These are phyloP conservation scores for Epichloe glyceriae DNA, from an alignment of 2,329 filamentous ascomycete species.

Conservation along the genomic window DNA sequence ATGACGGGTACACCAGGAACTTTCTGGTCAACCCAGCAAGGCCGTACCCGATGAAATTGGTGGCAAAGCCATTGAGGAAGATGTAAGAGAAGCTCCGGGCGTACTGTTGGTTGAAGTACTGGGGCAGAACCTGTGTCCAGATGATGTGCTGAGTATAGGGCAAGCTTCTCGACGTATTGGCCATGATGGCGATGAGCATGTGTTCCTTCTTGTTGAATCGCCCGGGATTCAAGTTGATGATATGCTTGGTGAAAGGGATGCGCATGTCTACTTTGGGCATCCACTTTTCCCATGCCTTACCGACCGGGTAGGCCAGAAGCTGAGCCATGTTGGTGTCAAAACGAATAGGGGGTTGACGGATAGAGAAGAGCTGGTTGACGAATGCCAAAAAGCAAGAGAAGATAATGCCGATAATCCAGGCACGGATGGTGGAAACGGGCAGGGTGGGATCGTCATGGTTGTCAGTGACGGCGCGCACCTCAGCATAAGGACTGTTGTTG, in stretches of 20 bases:
- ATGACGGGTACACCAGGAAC: constrained; percentile 39
- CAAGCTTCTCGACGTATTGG: constrained; percentile 41
- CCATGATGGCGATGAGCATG: constrained; percentile 48
- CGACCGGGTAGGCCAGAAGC: constrained; percentile 41
- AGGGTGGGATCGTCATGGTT: constrained; percentile 38
- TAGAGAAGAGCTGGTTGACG: constrained; percentile 45
- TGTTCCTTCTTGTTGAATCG: constrained; percentile 49
- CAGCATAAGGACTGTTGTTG: constrained; percentile 43
- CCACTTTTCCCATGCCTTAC: constrained; percentile 34
- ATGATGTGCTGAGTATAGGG: constrained; percentile 44
- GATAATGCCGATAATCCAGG: constrained; percentile 37
- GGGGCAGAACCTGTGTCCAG: constrained; percentile 38
- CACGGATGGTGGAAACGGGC: constrained; percentile 41
- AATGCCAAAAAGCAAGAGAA: constrained; percentile 37
- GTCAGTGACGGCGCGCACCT: constrained; percentile 42
- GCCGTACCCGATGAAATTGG: constrained; percentile 45
- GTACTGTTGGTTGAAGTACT: constrained; percentile 41
- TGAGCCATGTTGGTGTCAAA: constrained; percentile 44
- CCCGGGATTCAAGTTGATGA: constrained; percentile 36
- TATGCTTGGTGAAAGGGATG: constrained; percentile 25
- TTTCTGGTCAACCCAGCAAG: constrained; percentile 35
- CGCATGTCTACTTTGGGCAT: constrained; percentile 37
- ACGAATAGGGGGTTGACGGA: constrained; percentile 40
- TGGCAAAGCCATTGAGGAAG: constrained; percentile 40
- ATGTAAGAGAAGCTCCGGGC: constrained; percentile 40